Conservation (phyloP, 805 yeast genomes). For the Kodamaea neixiangensis region DNA sequence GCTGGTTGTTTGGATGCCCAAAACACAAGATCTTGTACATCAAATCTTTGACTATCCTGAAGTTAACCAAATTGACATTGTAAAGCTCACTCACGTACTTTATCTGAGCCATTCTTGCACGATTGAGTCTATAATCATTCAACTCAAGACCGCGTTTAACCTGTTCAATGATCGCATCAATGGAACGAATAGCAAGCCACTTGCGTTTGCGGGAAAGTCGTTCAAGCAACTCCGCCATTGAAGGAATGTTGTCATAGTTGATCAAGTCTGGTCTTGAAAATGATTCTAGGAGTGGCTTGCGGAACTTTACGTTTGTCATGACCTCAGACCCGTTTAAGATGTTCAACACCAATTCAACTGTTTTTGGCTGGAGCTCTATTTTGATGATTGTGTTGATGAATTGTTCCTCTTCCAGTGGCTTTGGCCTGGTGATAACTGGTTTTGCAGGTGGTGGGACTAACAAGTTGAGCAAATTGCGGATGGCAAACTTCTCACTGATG, state of each 20-base stretch:
- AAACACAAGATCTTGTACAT: constrained; percentile 57
- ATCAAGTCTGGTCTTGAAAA: constrained; percentile 65
- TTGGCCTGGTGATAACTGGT: constrained; percentile 13
- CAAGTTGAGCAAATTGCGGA: constrained; percentile 55
- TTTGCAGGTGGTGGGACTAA: constrained; percentile 65
- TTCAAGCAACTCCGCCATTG: constrained; percentile 50
- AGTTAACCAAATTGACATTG: constrained; percentile 48
- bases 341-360: constrained; percentile 21
- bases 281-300: constrained; percentile 32
- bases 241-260: constrained; percentile 54
- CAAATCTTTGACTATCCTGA: constrained; percentile 50
- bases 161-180: constrained; percentile 69
- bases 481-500: constrained; percentile 56
- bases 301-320: constrained; percentile 17
- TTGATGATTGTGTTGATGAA: constrained; percentile 52
- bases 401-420: constrained; percentile 18
- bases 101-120: constrained; percentile 62
- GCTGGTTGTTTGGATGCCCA: constrained; percentile 63
- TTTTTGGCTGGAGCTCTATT: constrained; percentile 46
- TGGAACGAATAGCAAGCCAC: constrained; percentile 43
- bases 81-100: constrained; percentile 60
- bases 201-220: constrained; percentile 27
- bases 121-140: constrained; percentile 58
- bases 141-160: constrained; percentile 65
- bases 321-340: constrained; percentile 9